Base-by-base conservation (phyloP, 139 green algal genomes). In the Micromonas commoda region DNA sequence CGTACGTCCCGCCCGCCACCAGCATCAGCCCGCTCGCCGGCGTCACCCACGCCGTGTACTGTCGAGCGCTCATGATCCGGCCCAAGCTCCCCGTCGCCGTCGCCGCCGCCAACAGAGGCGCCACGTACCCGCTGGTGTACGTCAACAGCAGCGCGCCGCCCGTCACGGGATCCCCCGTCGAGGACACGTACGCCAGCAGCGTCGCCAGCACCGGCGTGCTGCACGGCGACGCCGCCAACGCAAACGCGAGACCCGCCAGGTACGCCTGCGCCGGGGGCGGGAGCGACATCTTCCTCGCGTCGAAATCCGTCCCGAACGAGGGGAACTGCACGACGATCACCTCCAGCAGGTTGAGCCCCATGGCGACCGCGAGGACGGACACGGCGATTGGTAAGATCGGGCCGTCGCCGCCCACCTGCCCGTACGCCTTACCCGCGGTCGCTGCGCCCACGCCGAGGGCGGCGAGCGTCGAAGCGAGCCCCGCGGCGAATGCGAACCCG, bases 321-420 rank as follows among this genome's bases (percentile, higher is more conserved):
- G 66, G 70, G 13, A 78, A 71, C 65, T 69, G 77, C 57, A 97
- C 74, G 2, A 74, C 86, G 67, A 97, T 60, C 29, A 97, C 84
- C 80, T 93, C 90, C 16, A 99, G 87, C 38, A 99, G 88, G 77
- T 97, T 97, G 29, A 97, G 82, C 0, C 95, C 94, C 93, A 97
- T 97, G 13, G 85, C 57, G 45, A 69, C 53, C 24, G 72, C 75
- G 19, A 71, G 53, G 19, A 63, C 24, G n/a, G 72, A 51, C 34
- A 78, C 81, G 0, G 37, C 64, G 21, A 81, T 66, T 9, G 83
- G 83, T 45, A 86, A 68, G 16, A 65, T 72, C 26, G 51, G n/a
- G 9, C 35, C 68, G 2, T 61, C 23, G 3, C 64, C 64, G 23
- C 86, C 73, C 61, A 87, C 81, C 77, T 93, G 87, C 19, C 94